Base-by-base conservation (phyloP, 805 yeast genomes). In the Naumovozyma castellii region DNA sequence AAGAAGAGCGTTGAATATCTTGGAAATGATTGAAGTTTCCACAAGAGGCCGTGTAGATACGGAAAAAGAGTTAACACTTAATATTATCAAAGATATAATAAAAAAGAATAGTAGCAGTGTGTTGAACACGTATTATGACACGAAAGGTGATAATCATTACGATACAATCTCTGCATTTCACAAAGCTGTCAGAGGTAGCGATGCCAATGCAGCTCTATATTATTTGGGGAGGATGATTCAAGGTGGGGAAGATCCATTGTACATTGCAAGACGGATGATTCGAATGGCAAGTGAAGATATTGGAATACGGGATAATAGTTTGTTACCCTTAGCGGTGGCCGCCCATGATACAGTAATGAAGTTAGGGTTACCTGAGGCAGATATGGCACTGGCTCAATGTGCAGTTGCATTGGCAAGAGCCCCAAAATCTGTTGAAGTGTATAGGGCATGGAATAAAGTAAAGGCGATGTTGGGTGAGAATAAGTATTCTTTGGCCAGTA, bases 131-230 rank as follows among this genome's bases (percentile, higher is more conserved):
- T 57, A 57, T 35, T 88, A 90, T 56, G 97, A 92, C 59, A 69
- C 84, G 35, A 78, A 76, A 27, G 97, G 97, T 1, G 98, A 92
- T 50, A 76, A 78, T 3, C 98, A 92, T 59, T 92, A 92, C 59
- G 99, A 92, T 57, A 76, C 95, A 1, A 92, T 92, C 5, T 84
- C 95, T 12, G 98, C 98, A 1, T 83, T 92, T 48, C 99, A 92
- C 64, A 92, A 92, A 54, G 75, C 95, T 0, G 75, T 92, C 0
- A 69, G 99, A 42, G 99, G 99, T 0, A 73, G 84, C 0, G 80
- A 90, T 51, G 80, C 88, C 0, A 85, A 92, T 64, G 97, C 97
- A 0, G 80, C 97, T 0, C 63, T 92, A 44, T 88, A 79, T 57
- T 92, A 92, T 54, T 63, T 92, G 16, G 90, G 80, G 0, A 70